These are phyloP conservation scores for Crithidia bombi DNA, from an alignment of 208 protist genomes.

Conservation along the genomic window DNA sequence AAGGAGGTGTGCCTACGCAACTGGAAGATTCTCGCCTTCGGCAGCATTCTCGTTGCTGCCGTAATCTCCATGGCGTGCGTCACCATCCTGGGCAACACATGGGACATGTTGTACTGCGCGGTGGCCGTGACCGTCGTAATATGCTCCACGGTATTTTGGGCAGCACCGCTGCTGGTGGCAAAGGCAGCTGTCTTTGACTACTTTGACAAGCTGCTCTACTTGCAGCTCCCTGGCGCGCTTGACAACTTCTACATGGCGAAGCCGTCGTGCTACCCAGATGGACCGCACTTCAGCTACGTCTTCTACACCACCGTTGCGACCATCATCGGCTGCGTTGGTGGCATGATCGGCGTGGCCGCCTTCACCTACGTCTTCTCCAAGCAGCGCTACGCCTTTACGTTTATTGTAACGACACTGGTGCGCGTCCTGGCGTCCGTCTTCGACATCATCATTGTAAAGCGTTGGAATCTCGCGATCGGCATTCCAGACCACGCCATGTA, in stretches of 20 bases:
- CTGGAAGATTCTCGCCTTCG: slow-evolving; percentile 31
- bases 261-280: slow-evolving; percentile 36
- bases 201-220: slow-evolving; percentile 45
- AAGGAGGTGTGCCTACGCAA: slow-evolving; percentile 23
- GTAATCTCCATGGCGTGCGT: slow-evolving; percentile 33
- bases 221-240: slow-evolving; percentile 50
- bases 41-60: slow-evolving; percentile 23
- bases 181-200: slow-evolving; percentile 55
- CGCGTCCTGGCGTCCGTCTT: slow-evolving; percentile 56
- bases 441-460: slow-evolving; percentile 74
- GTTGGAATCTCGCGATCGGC: slow-evolving; percentile 60
- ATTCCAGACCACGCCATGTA: slow-evolving; percentile 67
- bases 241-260: slow-evolving; percentile 48
- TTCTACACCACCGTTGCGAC: slow-evolving; percentile 52
- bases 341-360: slow-evolving; percentile 50
- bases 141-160: slow-evolving; percentile 29
- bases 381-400: slow-evolving; percentile 58
- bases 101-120: slow-evolving; percentile 30
- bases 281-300: slow-evolving; percentile 50
- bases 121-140: slow-evolving; percentile 18
- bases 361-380: slow-evolving; percentile 68
- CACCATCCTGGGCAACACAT: slow-evolving; percentile 24
- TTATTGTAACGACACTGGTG: slow-evolving; percentile 63
- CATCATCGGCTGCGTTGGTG: slow-evolving; percentile 49
- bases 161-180: slow-evolving; percentile 45